A percentile compares a stretch with the other conserved stretches of the same genome.
Conservation (phyloP, 2,329 filamentous ascomycete species). For the Torrubiellomyces zombiae region DNA sequence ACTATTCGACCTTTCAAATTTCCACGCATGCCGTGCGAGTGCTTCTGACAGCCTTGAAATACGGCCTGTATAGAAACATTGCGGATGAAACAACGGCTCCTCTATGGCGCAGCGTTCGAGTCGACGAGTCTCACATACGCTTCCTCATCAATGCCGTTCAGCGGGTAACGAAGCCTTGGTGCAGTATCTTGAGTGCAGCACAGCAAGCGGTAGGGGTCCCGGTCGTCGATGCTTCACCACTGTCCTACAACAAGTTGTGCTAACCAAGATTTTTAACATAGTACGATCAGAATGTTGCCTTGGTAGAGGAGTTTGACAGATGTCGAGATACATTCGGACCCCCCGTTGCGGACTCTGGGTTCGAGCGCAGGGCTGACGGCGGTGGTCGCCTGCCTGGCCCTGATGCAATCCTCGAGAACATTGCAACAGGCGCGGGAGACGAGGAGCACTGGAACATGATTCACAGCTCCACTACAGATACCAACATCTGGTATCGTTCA, state of each 20-base stretch:
- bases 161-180: conserved; percentile 17
- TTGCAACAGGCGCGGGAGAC: conserved; percentile 8
- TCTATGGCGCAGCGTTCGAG: conserved; percentile 15
- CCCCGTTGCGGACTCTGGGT: conserved; percentile 4
- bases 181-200: conserved; percentile 11
- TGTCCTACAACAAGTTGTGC: background rate
- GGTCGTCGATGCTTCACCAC: background rate
- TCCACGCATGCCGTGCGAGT: conserved; percentile 15
- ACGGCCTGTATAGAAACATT: conserved; percentile 18
- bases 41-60: conserved; percentile 18
- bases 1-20: conserved; percentile 16
- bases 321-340: conserved; percentile 13
- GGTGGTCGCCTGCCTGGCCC: conserved; percentile 9
- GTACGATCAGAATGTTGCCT: conserved; percentile 13
- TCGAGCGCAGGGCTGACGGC: conserved; percentile 5
- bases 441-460: conserved; percentile 6
- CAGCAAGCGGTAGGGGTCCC: conserved; percentile 12
- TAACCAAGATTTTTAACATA: conserved; percentile 4
- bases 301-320: conserved; percentile 15
- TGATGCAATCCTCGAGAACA: conserved; percentile 11
- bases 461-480: no score
- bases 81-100: conserved; percentile 19
- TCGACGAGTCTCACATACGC: conserved; percentile 15
- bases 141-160: conserved; percentile 17
- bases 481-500: no score